phyloP scores from a whole-genome alignment of 2,329 filamentous ascomycete genomes.

The Alternaria solani region DNA sequence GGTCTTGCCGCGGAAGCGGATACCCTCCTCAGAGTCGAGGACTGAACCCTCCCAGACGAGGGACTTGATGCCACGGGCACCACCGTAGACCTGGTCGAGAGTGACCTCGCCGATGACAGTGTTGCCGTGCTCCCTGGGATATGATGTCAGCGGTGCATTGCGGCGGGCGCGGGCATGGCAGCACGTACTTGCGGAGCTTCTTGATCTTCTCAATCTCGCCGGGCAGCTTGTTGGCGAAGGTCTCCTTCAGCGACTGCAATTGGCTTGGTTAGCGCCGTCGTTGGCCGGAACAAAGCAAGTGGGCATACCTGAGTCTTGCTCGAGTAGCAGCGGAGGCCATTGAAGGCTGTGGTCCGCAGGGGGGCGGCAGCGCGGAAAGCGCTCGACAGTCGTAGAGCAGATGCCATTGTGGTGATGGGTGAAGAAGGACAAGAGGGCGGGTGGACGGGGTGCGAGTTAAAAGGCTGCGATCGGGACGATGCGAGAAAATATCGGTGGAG shows the following conservation, averaged over 20 bases:
- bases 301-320: slow-evolving; percentile 80
- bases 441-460: slow-evolving; percentile 40
- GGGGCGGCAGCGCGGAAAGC: slow-evolving; percentile 77
- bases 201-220: slow-evolving; percentile 99
- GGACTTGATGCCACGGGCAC: slow-evolving; percentile 98
- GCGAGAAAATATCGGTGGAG: slow-evolving; percentile 40
- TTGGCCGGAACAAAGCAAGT: slow-evolving; percentile 12
- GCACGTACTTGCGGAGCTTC: slow-evolving; percentile 85
- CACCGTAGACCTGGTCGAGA: slow-evolving; percentile 98
- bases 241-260: slow-evolving; percentile 90
- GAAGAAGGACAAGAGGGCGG: slow-evolving; percentile 48
- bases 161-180: slow-evolving; percentile 11
- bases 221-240: slow-evolving; percentile 93
- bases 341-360: slow-evolving; percentile 77
- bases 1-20: slow-evolving; percentile 98
- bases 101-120: slow-evolving; percentile 98
- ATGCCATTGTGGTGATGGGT: slow-evolving; percentile 72
- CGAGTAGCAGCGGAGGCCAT: slow-evolving; percentile 88
- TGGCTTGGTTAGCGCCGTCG: slow-evolving; percentile 37
- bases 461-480: slow-evolving; percentile 28
- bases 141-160: slow-evolving; percentile 39
- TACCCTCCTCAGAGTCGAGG: slow-evolving; percentile 97
- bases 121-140: slow-evolving; percentile 83
- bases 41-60: slow-evolving; percentile 97
- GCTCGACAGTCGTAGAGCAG: slow-evolving; percentile 81